Base-by-base conservation (phyloP, 108 stramenopile species). In the Mayamaea pseudoterrestris region DNA sequence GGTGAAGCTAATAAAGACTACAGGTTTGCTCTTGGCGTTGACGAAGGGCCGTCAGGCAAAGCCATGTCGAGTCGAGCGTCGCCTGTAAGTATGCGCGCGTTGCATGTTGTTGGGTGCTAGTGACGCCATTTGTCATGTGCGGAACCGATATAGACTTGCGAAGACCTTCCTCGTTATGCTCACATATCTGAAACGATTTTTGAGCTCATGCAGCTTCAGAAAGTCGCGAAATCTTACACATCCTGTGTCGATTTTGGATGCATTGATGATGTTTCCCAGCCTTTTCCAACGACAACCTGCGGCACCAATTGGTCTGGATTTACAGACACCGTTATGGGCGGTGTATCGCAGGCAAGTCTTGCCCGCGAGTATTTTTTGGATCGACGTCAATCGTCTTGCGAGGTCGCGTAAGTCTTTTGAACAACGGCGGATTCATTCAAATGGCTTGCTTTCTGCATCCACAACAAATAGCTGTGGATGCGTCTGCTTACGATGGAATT, bases 381-480 rank as follows among this genome's bases (percentile, higher is more conserved):
- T 12, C 31, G 49, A 25, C 16, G 16, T 9, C 60, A 27, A 80
- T 80, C 61, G 77, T 85, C 9, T 36, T 80, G 13, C 47, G 58
- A 5, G 84, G 76, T 0, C 52, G 60, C 13, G 77, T 86, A 12
- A 71, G 74, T 5, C 16, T 73, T n/a, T 53, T 62, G 2, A 76
- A 81, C 30, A 65, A 76, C 55, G 80, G 77, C 0, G 84, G 79
- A 9, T 86, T 86, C 51, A 48, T 86, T 24, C 84, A 86, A 55
- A 86, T 86, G 84, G 79, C 72, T 7, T 78, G 77, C 2, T 76
- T 81, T 63, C 41, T 86, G 41, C 56, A 76, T 6, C 43, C 59
- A 26, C 73, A 86, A 57, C 74, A 71, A 1, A 26, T 50, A 14
- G 61, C 63, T 23, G 84, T 86, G 1, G 72, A 86, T 68, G 80